Evolutionary conservation across 2,329 filamentous ascomycete species (phyloP), one percentile per base, ranked within the genome.

Genomic region (Aspergillus sp.): DNA sequence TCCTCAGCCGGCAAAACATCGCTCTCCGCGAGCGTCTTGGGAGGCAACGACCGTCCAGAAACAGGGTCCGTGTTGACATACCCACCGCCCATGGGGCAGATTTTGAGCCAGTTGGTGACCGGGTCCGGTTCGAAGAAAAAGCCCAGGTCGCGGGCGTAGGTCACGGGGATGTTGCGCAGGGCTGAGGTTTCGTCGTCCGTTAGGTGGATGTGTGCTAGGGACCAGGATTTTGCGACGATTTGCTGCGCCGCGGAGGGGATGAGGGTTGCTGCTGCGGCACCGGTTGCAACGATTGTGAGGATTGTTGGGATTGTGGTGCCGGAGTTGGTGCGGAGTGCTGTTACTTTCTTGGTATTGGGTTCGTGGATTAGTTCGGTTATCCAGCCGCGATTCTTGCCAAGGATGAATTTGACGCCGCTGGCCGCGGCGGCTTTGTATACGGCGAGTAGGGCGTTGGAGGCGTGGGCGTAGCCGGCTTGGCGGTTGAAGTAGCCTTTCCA

Each of bases 121-220:
- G 72, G 75, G 53, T 84, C 81, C 0, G 82, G 81, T 60, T 84
- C 82, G 49, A 84, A 84, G 64, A 82, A 80, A 68, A 84, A 84
- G 0, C 81, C 81, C 0, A 84, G 65, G 51, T 84, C 81, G 2
- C 81, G 74, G 1, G 77, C 76, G 45, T 83, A 81, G 0, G 77
- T 81, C 0, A 83, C 78, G 0, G 82, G 81, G 9, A 84, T 79
- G 2, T 78, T 77, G 2, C 75, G 73, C 1, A 85, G 72, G 4
- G 64, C 65, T 2, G 74, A 70, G 0, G 76, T 73, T 60, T 85
- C 81, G 0, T 73, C 71, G 5, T 76, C 70, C 0, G 73, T 80
- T 1, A 84, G 70, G 43, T 77, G 74, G 2, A 84, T 68, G 55
- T 84, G 81, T 0, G 77, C 80, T 1, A 85, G 74, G 0, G 77